Base-by-base conservation (phyloP, 352 stramenopile species). In the Globisporangium echinulatum region DNA sequence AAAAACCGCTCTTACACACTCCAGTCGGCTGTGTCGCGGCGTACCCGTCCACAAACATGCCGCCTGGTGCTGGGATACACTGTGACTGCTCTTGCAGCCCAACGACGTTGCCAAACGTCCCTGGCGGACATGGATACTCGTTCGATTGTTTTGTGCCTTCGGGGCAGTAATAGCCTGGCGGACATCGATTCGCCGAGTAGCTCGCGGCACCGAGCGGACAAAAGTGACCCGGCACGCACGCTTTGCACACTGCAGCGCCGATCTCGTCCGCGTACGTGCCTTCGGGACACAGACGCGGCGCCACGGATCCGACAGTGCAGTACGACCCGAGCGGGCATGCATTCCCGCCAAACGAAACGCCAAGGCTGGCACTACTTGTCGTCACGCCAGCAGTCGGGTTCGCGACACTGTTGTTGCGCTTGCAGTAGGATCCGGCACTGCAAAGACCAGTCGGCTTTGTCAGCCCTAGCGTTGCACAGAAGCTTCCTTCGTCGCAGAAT, bases 111-210 rank as follows among this genome's bases (percentile, higher is more conserved):
- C 75, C 74, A 52, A 87, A 98, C 0, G 89, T 92, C 0, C 89
- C 90, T 25, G 77, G 71, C 4, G 78, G 77, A 62, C 92, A 98
- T 7, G 77, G 85, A 49, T 74, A 90, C 42, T 94, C 63, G 5
- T 64, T 52, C 19, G 70, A 61, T 25, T 68, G 54, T 50, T 75
- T 62, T 0, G 90, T 96, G 36, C 77, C 75, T 8, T 75, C 59
- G 0, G 82, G 85, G 43, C 90, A 97, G 56, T 91, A 97, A 57
- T 95, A 79, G 0, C 90, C 89, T 42, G 69, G 63, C 0, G 90
- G 84, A 64, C 90, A 97, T 2, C 62, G 54, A 11, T 82, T 79
- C n/a, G 25, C 47, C 15, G 57, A 48, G 64, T 88, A 93, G 15
- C 62, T 42, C 4, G 52, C 49, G 49, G 64, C 77, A 43, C 74